Conservation (phyloP, 768 basidiomycete species). For the Boletales sp. region DNA sequence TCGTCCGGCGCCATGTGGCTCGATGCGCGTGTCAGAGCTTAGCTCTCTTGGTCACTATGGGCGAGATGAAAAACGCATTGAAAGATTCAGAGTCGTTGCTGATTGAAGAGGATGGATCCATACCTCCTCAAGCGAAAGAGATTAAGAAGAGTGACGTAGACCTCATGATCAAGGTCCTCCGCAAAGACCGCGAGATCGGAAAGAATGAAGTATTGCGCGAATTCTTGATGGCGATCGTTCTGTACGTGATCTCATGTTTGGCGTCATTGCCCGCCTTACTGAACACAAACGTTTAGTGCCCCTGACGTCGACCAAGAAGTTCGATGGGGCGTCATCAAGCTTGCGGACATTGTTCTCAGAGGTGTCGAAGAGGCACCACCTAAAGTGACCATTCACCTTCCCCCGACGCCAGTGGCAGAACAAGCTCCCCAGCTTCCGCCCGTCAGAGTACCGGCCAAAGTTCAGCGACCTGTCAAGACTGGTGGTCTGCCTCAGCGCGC, state of each 20-base stretch:
- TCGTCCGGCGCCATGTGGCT: slow-evolving; percentile 84
- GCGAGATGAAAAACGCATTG: slow-evolving; percentile 75
- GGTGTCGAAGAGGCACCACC: slow-evolving; percentile 82
- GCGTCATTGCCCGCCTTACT: background rate
- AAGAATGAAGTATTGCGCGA: slow-evolving; percentile 77
- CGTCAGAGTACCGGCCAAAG: slow-evolving; percentile 50
- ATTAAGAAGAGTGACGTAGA: slow-evolving; percentile 82
- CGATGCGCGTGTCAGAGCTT: slow-evolving; percentile 83
- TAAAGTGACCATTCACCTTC: slow-evolving; percentile 81
- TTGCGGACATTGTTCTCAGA: slow-evolving; percentile 84
- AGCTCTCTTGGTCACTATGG: slow-evolving; percentile 81
- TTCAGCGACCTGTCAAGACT: slow-evolving; percentile 30
- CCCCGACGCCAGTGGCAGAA: slow-evolving; percentile 69
- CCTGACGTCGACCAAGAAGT: slow-evolving; percentile 83
- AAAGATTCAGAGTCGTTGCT: slow-evolving; percentile 77
- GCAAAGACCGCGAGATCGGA: slow-evolving; percentile 84
- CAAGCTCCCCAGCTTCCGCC: slow-evolving; percentile 49
- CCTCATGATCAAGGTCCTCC: slow-evolving; percentile 77
- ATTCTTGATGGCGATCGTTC: slow-evolving; percentile 73
- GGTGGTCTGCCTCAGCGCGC: slow-evolving; percentile 31
- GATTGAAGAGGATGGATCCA: slow-evolving; percentile 83
- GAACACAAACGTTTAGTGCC: slow-evolving; percentile 41
- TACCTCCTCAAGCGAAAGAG: slow-evolving; percentile 67
- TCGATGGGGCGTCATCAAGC: slow-evolving; percentile 86
- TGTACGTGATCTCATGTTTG: slow-evolving; percentile 48